Evolutionary conservation across 2,329 filamentous ascomycete genomes (phyloP).

Genomic region (Lasiodiplodia gonubiensis): DNA sequence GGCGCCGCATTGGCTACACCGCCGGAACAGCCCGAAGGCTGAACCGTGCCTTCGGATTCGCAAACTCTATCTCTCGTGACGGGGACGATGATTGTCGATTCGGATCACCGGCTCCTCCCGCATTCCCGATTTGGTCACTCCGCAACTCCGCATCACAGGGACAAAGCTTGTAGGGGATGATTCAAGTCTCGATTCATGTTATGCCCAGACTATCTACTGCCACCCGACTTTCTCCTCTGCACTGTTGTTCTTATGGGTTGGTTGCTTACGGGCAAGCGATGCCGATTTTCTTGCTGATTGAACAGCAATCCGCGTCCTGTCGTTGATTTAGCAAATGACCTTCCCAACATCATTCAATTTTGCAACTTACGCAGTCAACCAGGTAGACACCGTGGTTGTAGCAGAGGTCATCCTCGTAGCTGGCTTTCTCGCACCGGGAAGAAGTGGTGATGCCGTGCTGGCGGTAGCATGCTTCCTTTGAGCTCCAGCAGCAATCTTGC

Average conservation of each 20-base stretch:
- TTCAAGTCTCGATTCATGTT: not conserved
- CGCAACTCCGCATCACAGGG: not conserved
- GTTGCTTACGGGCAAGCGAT: not conserved
- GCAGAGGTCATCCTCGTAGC: not conserved
- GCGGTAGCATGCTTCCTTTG: not conserved
- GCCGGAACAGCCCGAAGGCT: too few species aligned
- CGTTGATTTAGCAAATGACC: not conserved
- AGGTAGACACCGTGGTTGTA: conserved; percentile 10
- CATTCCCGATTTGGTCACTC: not conserved
- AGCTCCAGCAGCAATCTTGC: conserved; percentile 11
- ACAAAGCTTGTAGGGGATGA: not conserved
- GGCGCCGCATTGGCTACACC: too few species aligned
- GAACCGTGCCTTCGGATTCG: too few species aligned
- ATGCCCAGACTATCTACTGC: not conserved
- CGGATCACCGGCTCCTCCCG: not conserved
- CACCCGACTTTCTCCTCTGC: not conserved
- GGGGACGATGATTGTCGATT: not conserved
- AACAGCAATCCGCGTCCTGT: not conserved
- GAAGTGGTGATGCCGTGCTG: not conserved
- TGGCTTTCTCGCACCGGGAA: not conserved
- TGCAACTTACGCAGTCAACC: not conserved
- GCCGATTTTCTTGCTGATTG: not conserved
- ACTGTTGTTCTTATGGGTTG: not conserved
- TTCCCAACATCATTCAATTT: fast-evolving
- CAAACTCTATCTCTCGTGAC: too few species aligned